Evolutionary conservation across 768 basidiomycete species (phyloP), one percentile per base, ranked within the genome.

Genomic region (Chlorophyllum brunneum): DNA sequence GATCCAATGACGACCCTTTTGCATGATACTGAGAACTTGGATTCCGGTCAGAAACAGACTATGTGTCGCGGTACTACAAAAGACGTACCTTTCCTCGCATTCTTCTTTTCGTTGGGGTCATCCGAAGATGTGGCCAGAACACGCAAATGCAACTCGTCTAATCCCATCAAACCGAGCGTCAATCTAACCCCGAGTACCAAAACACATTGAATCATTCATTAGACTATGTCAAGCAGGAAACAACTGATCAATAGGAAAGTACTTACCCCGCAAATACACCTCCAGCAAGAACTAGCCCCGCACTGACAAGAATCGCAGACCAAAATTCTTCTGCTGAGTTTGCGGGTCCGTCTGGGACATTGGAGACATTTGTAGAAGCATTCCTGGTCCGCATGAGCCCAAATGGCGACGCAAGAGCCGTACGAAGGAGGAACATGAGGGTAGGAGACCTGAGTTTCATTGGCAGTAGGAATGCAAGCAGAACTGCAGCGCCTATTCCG

Each of bases 231-330:
- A n/a, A n/a, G n/a, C n/a, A n/a, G n/a, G n/a, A n/a, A n/a, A n/a
- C n/a, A n/a, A n/a, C n/a, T n/a, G n/a, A n/a, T n/a, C n/a, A n/a
- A n/a, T n/a, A n/a, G n/a, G 29, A 38, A 46, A 26, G 8, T 6
- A 69, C 81, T 45, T 53, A 89, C 94, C 95, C 95, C 10, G 95
- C 91, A 64, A 98, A 97, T 4, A 94, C 85, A 47, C 95, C 95
- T 2, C 95, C 95, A 0, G 81, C 71, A 1, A 98, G 68, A 5
- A 98, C 93, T 23, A 98, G 75, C 2, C 69, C 64, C 3, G 70
- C 72, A 47, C 87, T 88, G 45, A 92, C 67, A 16, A 77, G 55
- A 26, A 97, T 68, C 63, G 93, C 90, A 54, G 70, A 81, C 75
- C 79, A 89, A 66, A 93, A 97, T 49, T 81, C 80, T n/a, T 36